These are phyloP conservation scores for Diplodia intermedia DNA, from an alignment of 2,329 filamentous ascomycete genomes.

Conservation along the genomic window DNA sequence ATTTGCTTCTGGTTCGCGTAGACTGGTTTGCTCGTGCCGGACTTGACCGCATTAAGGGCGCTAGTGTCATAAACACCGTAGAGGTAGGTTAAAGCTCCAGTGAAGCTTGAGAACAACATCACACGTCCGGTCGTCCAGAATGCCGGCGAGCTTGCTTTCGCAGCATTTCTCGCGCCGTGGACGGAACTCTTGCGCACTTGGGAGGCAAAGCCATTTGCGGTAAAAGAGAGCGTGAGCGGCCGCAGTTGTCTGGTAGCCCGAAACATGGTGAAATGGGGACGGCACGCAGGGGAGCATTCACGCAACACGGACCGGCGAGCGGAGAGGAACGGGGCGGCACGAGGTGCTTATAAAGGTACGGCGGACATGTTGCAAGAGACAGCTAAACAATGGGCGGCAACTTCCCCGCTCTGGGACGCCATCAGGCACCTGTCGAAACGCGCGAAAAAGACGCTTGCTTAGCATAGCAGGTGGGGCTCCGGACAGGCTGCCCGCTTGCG, in stretches of 20 bases:
- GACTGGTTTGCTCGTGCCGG: constrained; percentile 41
- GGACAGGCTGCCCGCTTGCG: neutral
- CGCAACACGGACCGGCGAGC: constrained; percentile 34
- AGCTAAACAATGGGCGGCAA: neutral
- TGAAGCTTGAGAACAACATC: constrained; percentile 57
- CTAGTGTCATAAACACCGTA: constrained; percentile 55
- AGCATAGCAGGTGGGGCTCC: constrained; percentile 19
- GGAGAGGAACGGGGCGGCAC: neutral
- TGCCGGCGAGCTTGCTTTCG: constrained; percentile 38
- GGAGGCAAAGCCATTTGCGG: constrained; percentile 41
- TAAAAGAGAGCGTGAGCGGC: constrained; percentile 35
- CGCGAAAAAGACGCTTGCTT: neutral
- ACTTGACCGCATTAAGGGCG: constrained; percentile 41
- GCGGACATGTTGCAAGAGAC: too few relatives aligned
- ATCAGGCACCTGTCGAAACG: constrained; percentile 34
- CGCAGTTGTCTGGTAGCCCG: constrained; percentile 39
- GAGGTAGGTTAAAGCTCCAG: constrained; percentile 60
- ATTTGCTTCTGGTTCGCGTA: constrained; percentile 61
- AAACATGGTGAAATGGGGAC: constrained; percentile 42
- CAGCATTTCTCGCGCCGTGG: constrained; percentile 38
- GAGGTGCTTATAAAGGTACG: constrained; percentile 10
- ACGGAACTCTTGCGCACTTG: constrained; percentile 41
- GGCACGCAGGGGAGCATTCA: constrained; percentile 37
- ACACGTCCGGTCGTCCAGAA: constrained; percentile 59
- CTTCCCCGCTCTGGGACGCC: neutral